Evolutionary conservation across 345 rosid genomes (phyloP).

Genomic region (Camelina laxa): DNA sequence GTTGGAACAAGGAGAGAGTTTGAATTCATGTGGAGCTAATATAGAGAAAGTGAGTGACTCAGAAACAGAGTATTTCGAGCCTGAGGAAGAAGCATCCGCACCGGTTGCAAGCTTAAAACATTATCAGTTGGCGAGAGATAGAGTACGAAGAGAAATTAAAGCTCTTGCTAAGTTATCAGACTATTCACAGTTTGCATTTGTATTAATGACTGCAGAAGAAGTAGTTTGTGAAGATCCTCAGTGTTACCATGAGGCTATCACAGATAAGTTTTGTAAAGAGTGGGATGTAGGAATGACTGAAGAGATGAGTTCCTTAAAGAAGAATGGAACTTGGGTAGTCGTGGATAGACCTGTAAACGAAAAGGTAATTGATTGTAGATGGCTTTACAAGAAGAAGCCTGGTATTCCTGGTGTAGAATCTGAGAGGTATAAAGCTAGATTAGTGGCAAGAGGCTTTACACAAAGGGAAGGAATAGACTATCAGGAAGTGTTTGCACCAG

Average conservation of each 20-base stretch:
- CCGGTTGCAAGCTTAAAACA: fast-evolving
- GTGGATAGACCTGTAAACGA: neutral
- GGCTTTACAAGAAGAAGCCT: neutral
- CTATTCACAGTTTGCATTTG: no score
- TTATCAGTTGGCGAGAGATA: neutral
- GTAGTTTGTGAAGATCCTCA: no score
- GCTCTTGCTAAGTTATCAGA: neutral
- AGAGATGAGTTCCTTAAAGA: neutral
- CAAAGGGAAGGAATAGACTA: neutral
- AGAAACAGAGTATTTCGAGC: neutral
- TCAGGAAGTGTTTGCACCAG: neutral
- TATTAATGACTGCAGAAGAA: no score
- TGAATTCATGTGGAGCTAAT: neutral
- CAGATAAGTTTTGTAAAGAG: no score
- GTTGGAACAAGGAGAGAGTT: no score
- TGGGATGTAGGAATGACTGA: neutral
- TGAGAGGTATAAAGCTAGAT: neutral
- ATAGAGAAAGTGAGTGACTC: neutral
- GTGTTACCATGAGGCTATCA: no score
- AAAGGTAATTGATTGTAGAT: fast-evolving
- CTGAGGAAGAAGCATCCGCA: no score
- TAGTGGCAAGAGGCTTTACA: neutral
- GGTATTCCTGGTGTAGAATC: neutral
- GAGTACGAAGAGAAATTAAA: neutral
- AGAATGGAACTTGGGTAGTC: neutral